phyloP scores from a whole-genome alignment of 2,329 filamentous ascomycete species.

The Stachybotrys echinatus region DNA sequence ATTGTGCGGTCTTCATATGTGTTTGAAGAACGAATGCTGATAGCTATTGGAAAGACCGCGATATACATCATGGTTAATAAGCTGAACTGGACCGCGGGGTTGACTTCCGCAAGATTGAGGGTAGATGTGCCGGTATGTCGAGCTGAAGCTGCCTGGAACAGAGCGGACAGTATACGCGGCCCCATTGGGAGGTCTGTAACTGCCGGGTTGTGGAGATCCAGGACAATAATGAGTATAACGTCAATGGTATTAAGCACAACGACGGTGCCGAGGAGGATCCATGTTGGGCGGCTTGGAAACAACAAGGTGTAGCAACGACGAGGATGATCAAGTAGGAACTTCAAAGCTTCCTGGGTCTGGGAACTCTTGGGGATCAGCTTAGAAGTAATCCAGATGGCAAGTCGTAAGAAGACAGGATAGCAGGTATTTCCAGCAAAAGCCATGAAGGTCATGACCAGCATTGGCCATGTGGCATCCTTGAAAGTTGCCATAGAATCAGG shows the following conservation, averaged over 20 bases:
- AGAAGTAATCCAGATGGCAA: conserved; percentile 52
- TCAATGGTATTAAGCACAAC: conserved; percentile 48
- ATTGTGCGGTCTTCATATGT: conserved; percentile 58
- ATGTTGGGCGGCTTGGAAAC: conserved; percentile 54
- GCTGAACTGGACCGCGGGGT: conserved; percentile 50
- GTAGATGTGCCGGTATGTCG: conserved; percentile 43
- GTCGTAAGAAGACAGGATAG: conserved; percentile 53
- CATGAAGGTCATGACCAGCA: conserved; percentile 42
- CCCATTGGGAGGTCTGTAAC: conserved; percentile 39
- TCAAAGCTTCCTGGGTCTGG: conserved; percentile 36
- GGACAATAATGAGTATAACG: conserved; percentile 45
- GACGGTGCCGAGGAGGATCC: conserved; percentile 47
- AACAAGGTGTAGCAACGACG: conserved; percentile 58
- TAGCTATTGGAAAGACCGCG: conserved; percentile 54
- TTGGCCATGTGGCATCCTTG: conserved; percentile 32
- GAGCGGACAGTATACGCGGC: conserved; percentile 45
- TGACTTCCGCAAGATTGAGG: conserved; percentile 43
- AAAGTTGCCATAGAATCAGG: conserved; percentile 49
- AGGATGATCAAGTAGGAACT: conserved; percentile 58
- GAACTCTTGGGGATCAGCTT: conserved; percentile 35
- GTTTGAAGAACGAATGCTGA: conserved; percentile 55
- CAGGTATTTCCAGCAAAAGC: conserved; percentile 49
- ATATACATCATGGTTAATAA: conserved; percentile 64
- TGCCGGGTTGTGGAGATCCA: conserved; percentile 45
- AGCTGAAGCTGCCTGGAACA: conserved; percentile 51